These are phyloP conservation scores for Pouteria campechiana DNA, from an alignment of 179 eudicot species.

Conservation along the genomic window DNA sequence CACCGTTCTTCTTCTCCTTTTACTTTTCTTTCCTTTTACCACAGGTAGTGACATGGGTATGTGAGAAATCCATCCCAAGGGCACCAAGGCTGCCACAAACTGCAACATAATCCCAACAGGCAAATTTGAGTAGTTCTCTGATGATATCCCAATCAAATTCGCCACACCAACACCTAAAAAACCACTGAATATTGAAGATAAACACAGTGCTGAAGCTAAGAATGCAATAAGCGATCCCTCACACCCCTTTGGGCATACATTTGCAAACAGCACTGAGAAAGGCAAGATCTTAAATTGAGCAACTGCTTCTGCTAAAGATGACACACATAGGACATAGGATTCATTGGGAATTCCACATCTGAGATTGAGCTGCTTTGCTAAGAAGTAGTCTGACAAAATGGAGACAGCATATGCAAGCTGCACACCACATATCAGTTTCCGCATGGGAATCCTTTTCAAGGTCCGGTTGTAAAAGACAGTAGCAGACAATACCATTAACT, in stretches of 20 bases:
- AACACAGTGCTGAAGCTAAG: slow-evolving; percentile 66
- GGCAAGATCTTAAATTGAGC: slow-evolving; percentile 73
- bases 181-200: slow-evolving; percentile 67
- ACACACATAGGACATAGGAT: slow-evolving; percentile 52
- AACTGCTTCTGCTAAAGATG: slow-evolving; percentile 70
- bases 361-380: slow-evolving; percentile 57
- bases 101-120: slow-evolving; percentile 62
- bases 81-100: slow-evolving; percentile 60
- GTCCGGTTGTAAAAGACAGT: slow-evolving; percentile 48
- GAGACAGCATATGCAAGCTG: slow-evolving; percentile 58
- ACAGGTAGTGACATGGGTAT: slow-evolving; percentile 26
- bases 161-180: slow-evolving; percentile 76
- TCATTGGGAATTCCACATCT: slow-evolving; percentile 55
- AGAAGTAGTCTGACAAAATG: slow-evolving; percentile 60
- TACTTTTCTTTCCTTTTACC: slow-evolving; percentile 34
- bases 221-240: slow-evolving; percentile 89
- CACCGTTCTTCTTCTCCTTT: slow-evolving; percentile 33
- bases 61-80: slow-evolving; percentile 48
- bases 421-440: slow-evolving; percentile 35
- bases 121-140: slow-evolving; percentile 48
- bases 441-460: slow-evolving; percentile 41
- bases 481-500: slow-evolving; percentile 42
- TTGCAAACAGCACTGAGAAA: slow-evolving; percentile 70
- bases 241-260: slow-evolving; percentile 73
- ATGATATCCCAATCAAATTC: slow-evolving; percentile 51